A percentile compares a stretch with the other conserved stretches of the same genome.
phyloP scores from a whole-genome alignment of 306 rosid genomes.

The Glycyrrhiza uralensis region DNA sequence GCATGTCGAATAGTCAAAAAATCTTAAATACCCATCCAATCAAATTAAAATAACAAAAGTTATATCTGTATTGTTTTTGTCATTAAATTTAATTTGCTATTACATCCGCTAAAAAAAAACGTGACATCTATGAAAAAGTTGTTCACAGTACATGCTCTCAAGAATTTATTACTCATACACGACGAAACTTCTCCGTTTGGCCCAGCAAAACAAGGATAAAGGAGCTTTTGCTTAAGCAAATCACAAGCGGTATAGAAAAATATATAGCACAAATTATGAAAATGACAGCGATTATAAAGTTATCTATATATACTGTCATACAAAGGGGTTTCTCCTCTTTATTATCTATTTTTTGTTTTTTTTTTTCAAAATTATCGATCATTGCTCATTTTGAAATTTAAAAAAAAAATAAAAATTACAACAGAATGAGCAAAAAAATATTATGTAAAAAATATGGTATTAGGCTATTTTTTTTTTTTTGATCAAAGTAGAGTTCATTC shows the following conservation, averaged over 20 bases:
- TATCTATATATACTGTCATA: too few relatives aligned
- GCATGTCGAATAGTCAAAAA: neutral
- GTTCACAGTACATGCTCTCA: constrained; percentile 12
- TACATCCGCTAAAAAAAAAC: too few relatives aligned
- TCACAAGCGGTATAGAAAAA: too few relatives aligned
- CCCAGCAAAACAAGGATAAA: neutral
- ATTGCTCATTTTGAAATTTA: too few relatives aligned
- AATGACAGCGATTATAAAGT: neutral
- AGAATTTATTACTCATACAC: neutral
- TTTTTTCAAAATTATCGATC: too few relatives aligned
- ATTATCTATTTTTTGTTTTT: neutral
- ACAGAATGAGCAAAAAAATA: neutral
- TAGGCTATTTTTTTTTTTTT: neutral
- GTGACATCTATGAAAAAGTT: neutral
- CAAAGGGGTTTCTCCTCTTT: too few relatives aligned
- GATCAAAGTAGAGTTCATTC: too few relatives aligned
- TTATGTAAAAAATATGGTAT: neutral
- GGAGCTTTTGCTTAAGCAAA: neutral
- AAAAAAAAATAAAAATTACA: too few relatives aligned
- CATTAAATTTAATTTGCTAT: too few relatives aligned
- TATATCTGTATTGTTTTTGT: neutral
- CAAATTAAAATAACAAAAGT: neutral
- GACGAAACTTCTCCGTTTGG: neutral
- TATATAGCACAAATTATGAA: neutral
- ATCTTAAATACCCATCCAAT: neutral